phyloP scores from a whole-genome alignment of 306 rosid species.

The Gastrolobium bilobum region DNA sequence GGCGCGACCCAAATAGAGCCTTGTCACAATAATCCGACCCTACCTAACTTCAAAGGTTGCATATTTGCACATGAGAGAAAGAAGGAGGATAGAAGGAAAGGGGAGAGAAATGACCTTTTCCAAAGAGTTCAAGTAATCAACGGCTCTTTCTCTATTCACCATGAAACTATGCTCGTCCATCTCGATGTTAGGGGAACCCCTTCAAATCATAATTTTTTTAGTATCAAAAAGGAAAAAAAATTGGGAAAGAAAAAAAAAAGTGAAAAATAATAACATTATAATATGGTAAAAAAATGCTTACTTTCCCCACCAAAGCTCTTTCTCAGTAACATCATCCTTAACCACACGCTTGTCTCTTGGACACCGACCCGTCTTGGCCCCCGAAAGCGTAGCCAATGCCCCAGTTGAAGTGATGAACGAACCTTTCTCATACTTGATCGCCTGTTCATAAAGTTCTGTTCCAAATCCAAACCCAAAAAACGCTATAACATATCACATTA shows the following conservation, averaged over 20 bases:
- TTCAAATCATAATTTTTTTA: conserved; percentile 39
- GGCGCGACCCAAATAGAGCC: too few species aligned
- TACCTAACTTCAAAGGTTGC: too few species aligned
- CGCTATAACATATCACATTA: background rate
- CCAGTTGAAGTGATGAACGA: conserved; percentile 78
- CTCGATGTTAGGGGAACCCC: conserved; percentile 94
- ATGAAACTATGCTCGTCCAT: conserved; percentile 94
- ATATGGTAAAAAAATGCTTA: conserved; percentile 46
- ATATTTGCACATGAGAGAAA: background rate
- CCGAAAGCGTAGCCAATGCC: conserved; percentile 91
- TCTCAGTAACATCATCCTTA: conserved; percentile 64
- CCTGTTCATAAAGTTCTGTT: conserved; percentile 76
- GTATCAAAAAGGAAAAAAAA: background rate
- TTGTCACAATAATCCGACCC: too few species aligned
- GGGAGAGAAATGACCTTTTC: conserved; percentile 70
- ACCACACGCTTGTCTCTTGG: conserved; percentile 92
- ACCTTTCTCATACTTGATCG: conserved; percentile 86
- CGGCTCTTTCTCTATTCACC: conserved; percentile 95
- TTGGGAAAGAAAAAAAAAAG: background rate
- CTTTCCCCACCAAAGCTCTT: conserved; percentile 99
- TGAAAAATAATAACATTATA: background rate
- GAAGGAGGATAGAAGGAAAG: background rate
- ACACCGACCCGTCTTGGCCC: conserved; percentile 93
- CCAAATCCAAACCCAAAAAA: background rate
- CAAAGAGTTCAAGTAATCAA: conserved; percentile 87